Evolutionary conservation across 2,329 filamentous ascomycete species (phyloP).

Genomic region (Botrytis sinoallii): DNA sequence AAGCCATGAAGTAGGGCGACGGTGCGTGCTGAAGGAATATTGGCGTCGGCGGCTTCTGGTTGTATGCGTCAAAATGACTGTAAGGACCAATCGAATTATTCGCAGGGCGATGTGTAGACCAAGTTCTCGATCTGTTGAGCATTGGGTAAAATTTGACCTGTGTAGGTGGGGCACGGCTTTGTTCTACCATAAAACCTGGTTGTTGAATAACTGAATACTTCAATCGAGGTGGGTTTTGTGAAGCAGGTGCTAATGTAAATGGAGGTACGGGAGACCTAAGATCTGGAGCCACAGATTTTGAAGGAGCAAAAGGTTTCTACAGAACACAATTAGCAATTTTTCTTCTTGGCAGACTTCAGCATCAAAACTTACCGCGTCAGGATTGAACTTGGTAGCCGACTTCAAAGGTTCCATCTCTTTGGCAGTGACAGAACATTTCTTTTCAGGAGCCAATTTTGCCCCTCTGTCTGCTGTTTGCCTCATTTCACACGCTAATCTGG

Average conservation of each 20-base stretch:
- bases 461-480: neutral
- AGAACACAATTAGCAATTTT: neutral
- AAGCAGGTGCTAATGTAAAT: neutral
- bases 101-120: neutral
- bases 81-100: neutral
- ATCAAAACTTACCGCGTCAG: conserved; percentile 9
- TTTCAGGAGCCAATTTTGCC: neutral
- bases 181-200: conserved; percentile 4
- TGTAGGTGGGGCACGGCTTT: neutral
- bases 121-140: conserved; percentile 3
- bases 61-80: neutral
- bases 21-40: neutral
- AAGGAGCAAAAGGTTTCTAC: conserved; percentile 7
- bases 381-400: conserved; percentile 11
- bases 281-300: neutral
- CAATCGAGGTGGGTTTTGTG: neutral
- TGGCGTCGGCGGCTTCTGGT: neutral
- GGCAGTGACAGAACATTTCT: neutral
- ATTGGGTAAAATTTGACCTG: neutral
- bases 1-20: neutral
- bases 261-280: neutral
- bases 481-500: neutral
- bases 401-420: neutral
- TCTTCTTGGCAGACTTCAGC: neutral
- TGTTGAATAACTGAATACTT: conserved; percentile 7